These are phyloP conservation scores for Cymbopogon citratus DNA, from an alignment of 176 grass and related monocot species.

Conservation along the genomic window DNA sequence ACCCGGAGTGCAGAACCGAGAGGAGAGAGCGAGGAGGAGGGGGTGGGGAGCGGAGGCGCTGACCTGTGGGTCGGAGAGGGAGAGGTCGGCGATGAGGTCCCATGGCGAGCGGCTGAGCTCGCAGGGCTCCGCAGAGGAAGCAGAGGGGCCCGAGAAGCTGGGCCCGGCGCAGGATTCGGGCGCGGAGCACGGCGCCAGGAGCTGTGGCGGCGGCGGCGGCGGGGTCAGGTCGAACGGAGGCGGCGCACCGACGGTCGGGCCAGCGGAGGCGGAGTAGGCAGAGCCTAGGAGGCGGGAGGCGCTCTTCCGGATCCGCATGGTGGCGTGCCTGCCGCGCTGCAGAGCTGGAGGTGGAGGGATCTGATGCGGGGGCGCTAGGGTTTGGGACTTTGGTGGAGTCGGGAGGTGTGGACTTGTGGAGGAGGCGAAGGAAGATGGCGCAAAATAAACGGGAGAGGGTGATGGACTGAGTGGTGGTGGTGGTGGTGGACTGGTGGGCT, in stretches of 20 bases:
- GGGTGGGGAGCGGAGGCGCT: neutral
- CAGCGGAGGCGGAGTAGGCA: neutral
- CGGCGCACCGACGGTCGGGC: neutral
- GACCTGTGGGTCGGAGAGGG: conserved; percentile 20
- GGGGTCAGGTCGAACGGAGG: neutral
- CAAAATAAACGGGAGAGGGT: neutral
- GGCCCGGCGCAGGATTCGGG: neutral
- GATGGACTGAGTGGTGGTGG: neutral
- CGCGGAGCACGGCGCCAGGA: neutral
- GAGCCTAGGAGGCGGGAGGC: conserved; percentile 35
- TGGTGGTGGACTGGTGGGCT: neutral
- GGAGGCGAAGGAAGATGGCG: neutral
- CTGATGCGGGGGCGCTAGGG: conserved; percentile 1
- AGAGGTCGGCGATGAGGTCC: conserved; percentile 36
- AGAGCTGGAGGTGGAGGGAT: conserved; percentile 1
- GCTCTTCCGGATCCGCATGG: conserved; percentile 46
- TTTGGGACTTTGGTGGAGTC: conserved; percentile 24
- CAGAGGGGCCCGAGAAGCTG: neutral
- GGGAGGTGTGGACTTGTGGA: neutral
- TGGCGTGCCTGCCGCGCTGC: no score
- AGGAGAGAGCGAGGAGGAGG: neutral
- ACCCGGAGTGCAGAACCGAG: neutral
- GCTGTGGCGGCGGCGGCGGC: no score
- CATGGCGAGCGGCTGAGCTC: conserved; percentile 31
- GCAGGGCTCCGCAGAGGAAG: conserved; percentile 5